phyloP scores from a whole-genome alignment of 257 asterid species.

The Solanum neorickii region DNA sequence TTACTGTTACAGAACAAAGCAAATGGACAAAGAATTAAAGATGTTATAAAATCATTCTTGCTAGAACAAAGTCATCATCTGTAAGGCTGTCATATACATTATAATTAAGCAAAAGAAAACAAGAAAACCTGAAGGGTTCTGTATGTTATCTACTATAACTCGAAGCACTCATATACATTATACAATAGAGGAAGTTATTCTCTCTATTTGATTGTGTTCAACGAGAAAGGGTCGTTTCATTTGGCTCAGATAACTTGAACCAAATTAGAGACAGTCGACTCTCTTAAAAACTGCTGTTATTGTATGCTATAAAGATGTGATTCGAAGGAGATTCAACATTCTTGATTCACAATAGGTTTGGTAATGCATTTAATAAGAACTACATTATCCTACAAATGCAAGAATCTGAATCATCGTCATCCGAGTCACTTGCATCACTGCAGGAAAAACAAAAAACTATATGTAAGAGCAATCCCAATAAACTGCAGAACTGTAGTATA shows the following conservation, averaged over 20 bases:
- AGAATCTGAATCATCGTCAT: conserved; percentile 60
- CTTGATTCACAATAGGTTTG: background rate
- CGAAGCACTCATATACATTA: background rate
- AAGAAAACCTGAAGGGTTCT: background rate
- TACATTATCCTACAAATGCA: conserved; percentile 80
- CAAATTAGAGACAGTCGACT: background rate
- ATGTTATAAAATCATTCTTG: background rate
- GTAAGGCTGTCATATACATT: background rate
- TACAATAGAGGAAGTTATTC: background rate
- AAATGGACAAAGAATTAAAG: background rate
- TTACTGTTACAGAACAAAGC: background rate
- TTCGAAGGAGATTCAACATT: background rate
- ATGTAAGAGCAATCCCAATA: background rate
- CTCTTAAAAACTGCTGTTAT: background rate
- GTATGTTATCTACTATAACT: background rate
- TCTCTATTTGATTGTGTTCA: background rate
- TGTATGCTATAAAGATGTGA: background rate
- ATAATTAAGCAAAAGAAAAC: background rate
- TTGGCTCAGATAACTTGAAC: background rate
- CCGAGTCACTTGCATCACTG: conserved; percentile 70
- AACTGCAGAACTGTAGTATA: background rate
- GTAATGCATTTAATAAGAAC: background rate
- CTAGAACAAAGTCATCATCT: background rate
- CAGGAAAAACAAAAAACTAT: conserved; percentile 7
- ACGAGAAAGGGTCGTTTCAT: background rate